Evolutionary conservation across 163 green algal species (phyloP), one percentile per base, ranked within the genome.

Genomic region (Coccomyxa subellipsoidea): DNA sequence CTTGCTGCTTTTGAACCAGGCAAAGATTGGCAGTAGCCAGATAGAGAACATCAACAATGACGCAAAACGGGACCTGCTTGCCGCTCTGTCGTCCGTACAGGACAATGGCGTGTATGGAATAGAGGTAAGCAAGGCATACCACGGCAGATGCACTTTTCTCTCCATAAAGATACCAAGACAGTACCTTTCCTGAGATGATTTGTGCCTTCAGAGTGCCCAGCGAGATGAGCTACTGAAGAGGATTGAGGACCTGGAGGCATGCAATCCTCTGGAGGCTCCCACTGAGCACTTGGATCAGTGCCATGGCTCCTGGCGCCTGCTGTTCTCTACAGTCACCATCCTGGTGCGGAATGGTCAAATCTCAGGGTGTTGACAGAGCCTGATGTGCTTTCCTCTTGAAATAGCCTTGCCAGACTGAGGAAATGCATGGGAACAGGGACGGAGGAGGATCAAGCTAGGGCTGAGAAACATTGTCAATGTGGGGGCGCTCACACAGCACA

Each of bases 311-410:
- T 97, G 93, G 93, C 77, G 69, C 31, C 86, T 97, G 69, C 83
- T 96, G 21, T 96, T 93, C 86, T 94, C 87, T 12, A 96, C 93
- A 32, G 95, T 97, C 73, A 88, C 81, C 47, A 96, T 97, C 80
- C 91, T 85, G 73, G 90, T 92, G 76, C 7, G 87, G 5, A 0
- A 66, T 27, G 7, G 71, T 31, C 47, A 59, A 59, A 12, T 23
- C 47, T 7, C 21, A 18, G 47, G 47, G 23, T 59, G 23, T 18
- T 59, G 47, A n/a, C 47, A 59, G 21, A 59, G 5, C 23, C 1
- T 59, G 21, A 12, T 59, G 21, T 12, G 47, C 21, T 7, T 27
- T 59, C 15, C 23, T 18, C 47, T 18, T 27, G 21, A 59, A 27
- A 1, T 59, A 8, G 23, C 23, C 15, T 1, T 8, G 47, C 47